Conservation (phyloP, 768 basidiomycete genomes). For the Tylopilus sp. region DNA sequence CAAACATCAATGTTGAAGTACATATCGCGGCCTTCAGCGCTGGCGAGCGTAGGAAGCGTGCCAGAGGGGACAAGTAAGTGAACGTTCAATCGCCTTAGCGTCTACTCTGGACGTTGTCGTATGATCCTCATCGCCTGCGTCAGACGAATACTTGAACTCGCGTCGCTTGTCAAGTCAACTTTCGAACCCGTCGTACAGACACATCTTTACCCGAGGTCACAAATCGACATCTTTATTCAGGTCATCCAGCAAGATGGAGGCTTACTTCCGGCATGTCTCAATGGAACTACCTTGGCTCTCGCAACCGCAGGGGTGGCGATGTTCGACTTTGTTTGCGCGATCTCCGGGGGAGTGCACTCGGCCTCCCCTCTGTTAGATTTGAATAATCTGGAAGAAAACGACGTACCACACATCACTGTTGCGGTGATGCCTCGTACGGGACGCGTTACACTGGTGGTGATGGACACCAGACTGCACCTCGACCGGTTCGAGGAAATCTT, state of each 20-base stretch:
- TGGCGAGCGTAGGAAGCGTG: slow-evolving; percentile 70
- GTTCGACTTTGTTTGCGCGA: slow-evolving; percentile 85
- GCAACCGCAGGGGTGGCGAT: slow-evolving; percentile 88
- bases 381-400: slow-evolving; percentile 84
- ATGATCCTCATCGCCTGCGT: slow-evolving; percentile 4
- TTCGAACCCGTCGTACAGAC: slow-evolving; percentile 96
- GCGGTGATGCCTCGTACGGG: slow-evolving; percentile 87
- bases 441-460: slow-evolving; percentile 81
- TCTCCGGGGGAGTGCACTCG: slow-evolving; percentile 84
- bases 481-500: slow-evolving; percentile 92
- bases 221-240: slow-evolving; percentile 93
- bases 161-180: slow-evolving; percentile 83
- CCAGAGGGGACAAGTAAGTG: slow-evolving; percentile 84
- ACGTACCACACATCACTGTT: slow-evolving; percentile 83
- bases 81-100: neutral
- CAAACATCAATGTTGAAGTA: slow-evolving; percentile 86
- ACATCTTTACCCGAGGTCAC: slow-evolving; percentile 86
- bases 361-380: slow-evolving; percentile 83
- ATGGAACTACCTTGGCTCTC: slow-evolving; percentile 91
- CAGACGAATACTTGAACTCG: slow-evolving; percentile 86
- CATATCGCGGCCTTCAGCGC: slow-evolving; percentile 85
- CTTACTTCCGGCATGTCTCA: slow-evolving; percentile 86
- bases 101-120: neutral
- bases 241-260: slow-evolving; percentile 94
- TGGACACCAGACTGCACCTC: slow-evolving; percentile 93